Evolutionary conservation across 257 asterid species (phyloP).

Genomic region (Fraxinus cuspidata): DNA sequence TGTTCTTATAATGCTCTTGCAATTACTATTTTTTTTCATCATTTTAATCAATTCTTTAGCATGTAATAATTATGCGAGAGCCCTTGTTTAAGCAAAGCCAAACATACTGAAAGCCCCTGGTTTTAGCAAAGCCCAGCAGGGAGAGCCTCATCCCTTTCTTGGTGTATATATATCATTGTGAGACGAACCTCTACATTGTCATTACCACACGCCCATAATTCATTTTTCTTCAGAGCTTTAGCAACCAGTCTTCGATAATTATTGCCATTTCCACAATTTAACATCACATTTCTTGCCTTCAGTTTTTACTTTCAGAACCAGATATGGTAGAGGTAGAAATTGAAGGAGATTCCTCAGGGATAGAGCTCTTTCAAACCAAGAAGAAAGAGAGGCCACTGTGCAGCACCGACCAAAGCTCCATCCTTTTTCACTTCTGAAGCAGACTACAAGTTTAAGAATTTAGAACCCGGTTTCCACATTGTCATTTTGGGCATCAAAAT

Average conservation of each 20-base stretch:
- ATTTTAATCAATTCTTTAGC: slow-evolving; percentile 16
- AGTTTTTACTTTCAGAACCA: slow-evolving; percentile 25
- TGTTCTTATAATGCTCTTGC: not conserved
- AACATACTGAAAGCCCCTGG: slow-evolving; percentile 34
- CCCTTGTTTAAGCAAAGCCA: slow-evolving; percentile 53
- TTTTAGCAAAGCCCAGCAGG: slow-evolving; percentile 39
- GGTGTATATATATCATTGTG: slow-evolving; percentile 24
- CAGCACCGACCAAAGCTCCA: slow-evolving; percentile 26
- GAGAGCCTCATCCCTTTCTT: slow-evolving; percentile 26
- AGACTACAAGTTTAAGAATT: slow-evolving; percentile 28
- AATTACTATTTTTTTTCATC: not conserved
- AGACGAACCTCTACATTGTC: slow-evolving; percentile 9
- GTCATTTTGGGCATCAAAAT: slow-evolving; percentile 52
- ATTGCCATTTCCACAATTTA: slow-evolving; percentile 42
- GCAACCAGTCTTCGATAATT: slow-evolving; percentile 33
- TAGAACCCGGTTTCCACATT: slow-evolving; percentile 35
- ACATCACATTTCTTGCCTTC: slow-evolving; percentile 18
- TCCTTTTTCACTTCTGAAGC: slow-evolving; percentile 27
- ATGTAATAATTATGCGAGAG: slow-evolving; percentile 41
- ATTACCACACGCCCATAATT: not conserved
- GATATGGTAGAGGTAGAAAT: slow-evolving; percentile 36
- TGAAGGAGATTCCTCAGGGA: slow-evolving; percentile 45
- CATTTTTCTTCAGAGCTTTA: slow-evolving; percentile 37
- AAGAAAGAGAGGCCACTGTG: slow-evolving; percentile 30
- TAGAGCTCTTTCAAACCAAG: slow-evolving; percentile 35